phyloP scores from a whole-genome alignment of 495 filamentous ascomycete genomes.

The Lasiosphaeria miniovina region DNA sequence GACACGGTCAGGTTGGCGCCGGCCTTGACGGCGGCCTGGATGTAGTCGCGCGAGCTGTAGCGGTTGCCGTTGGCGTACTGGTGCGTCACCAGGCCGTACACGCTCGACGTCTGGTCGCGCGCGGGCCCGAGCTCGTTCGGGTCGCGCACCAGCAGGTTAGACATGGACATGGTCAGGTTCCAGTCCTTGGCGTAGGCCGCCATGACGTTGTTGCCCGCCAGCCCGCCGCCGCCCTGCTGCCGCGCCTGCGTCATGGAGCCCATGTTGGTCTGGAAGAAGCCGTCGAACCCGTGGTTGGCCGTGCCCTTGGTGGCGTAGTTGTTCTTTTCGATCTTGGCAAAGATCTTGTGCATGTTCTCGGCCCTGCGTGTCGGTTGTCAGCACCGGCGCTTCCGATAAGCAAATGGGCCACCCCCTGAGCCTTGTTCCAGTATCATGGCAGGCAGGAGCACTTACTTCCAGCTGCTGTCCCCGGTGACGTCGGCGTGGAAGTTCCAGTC shows the following conservation, averaged over 20 bases:
- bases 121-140: slow-evolving; percentile 30
- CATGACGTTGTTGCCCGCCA: slow-evolving; percentile 33
- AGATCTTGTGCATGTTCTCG: slow-evolving; percentile 37
- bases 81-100: slow-evolving; percentile 35
- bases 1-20: slow-evolving; percentile 33
- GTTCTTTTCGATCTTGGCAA: slow-evolving; percentile 35
- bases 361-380: slow-evolving; percentile 16
- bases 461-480: slow-evolving; percentile 33
- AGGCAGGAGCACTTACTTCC: slow-evolving; percentile 25
- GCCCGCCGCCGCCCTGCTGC: slow-evolving; percentile 20
- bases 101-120: slow-evolving; percentile 32
- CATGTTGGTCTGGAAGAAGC: slow-evolving; percentile 38
- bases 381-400: neutral
- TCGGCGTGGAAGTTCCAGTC: slow-evolving; percentile 36
- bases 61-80: slow-evolving; percentile 34
- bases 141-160: slow-evolving; percentile 30
- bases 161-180: slow-evolving; percentile 25
- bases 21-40: slow-evolving; percentile 26
- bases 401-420: neutral
- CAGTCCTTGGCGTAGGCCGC: slow-evolving; percentile 27
- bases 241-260: slow-evolving; percentile 26
- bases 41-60: slow-evolving; percentile 37
- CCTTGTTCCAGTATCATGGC: no score
- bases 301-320: slow-evolving; percentile 29
- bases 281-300: slow-evolving; percentile 31